Percentiles rank a stretch among this genome's conserved stretches.
These are phyloP conservation scores for Ophiosphaerella korrae DNA, from an alignment of 2,329 filamentous ascomycete genomes.

Conservation along the genomic window DNA sequence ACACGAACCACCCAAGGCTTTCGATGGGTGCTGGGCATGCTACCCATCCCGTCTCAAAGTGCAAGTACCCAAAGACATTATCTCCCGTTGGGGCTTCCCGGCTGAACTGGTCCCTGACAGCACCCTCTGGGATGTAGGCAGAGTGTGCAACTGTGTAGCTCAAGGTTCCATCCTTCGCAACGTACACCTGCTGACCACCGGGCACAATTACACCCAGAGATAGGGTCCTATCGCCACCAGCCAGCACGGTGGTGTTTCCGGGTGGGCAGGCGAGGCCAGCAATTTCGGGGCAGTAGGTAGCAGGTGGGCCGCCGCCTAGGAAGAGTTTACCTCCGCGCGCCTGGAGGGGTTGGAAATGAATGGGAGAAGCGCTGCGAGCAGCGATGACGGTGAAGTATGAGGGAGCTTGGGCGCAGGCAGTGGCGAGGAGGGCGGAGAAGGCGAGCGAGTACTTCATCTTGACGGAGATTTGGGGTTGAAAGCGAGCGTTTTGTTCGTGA, in stretches of 20 bases:
- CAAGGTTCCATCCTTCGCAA: slow-evolving; percentile 60
- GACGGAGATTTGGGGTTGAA: slow-evolving; percentile 8
- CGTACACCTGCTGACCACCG: slow-evolving; percentile 66
- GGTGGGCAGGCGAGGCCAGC: slow-evolving; percentile 52
- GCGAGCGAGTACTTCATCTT: slow-evolving; percentile 44
- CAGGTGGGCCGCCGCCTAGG: slow-evolving; percentile 54
- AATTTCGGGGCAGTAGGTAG: slow-evolving; percentile 56
- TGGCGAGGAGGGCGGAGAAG: slow-evolving; percentile 34
- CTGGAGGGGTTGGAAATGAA: slow-evolving; percentile 55
- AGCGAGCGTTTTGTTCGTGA: slow-evolving; percentile 17
- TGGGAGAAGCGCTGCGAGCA: slow-evolving; percentile 53
- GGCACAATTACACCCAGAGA: slow-evolving; percentile 60
- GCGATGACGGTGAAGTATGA: slow-evolving; percentile 52
- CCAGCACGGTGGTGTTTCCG: slow-evolving; percentile 55
- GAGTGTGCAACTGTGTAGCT: slow-evolving; percentile 64
- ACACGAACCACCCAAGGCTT: slow-evolving; percentile 41
- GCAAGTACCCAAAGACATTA: slow-evolving; percentile 32
- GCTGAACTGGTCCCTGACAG: slow-evolving; percentile 57
- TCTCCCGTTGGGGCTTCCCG: slow-evolving; percentile 28
- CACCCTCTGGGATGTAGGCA: slow-evolving; percentile 56
- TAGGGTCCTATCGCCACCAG: slow-evolving; percentile 39
- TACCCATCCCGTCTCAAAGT: slow-evolving; percentile 37
- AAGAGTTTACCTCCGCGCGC: slow-evolving; percentile 58
- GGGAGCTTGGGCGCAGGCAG: slow-evolving; percentile 22
- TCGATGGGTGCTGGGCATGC: slow-evolving; percentile 37